phyloP scores from a whole-genome alignment of 2,329 filamentous ascomycete species.

The Stachybotrys chlorohalonatus region DNA sequence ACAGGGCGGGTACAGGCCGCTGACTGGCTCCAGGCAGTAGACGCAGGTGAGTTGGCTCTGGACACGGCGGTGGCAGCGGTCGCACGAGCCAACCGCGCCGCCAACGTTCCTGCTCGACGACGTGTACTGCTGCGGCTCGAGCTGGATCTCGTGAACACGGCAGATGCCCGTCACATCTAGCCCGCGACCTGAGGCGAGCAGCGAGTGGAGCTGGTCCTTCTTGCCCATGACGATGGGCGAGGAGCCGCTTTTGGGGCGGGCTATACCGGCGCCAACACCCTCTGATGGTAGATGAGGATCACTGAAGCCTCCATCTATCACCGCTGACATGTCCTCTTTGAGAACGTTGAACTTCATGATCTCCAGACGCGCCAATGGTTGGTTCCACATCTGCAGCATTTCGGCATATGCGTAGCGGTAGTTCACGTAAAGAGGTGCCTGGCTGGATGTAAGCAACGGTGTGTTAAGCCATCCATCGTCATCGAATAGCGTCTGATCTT shows the following conservation, averaged over 20 bases:
- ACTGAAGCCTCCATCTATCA: constrained; percentile 21
- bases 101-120: constrained; percentile 27
- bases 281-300: constrained; percentile 29
- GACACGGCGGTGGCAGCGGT: constrained; percentile 40
- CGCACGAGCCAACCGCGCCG: constrained; percentile 40
- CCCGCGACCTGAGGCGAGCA: constrained; percentile 44
- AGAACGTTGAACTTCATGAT: constrained; percentile 62
- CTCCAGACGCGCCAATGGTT: constrained; percentile 54
- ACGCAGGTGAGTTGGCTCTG: constrained; percentile 53
- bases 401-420: constrained; percentile 61
- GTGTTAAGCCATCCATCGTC: constrained; percentile 57
- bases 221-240: constrained; percentile 49
- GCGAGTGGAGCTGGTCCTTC: constrained; percentile 40
- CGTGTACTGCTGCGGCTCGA: constrained; percentile 47
- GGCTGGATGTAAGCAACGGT: constrained; percentile 45
- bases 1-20: constrained; percentile 51
- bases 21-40: constrained; percentile 52
- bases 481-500: constrained; percentile 57
- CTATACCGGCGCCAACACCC: constrained; percentile 22
- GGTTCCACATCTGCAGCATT: constrained; percentile 57
- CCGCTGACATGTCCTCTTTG: constrained; percentile 31
- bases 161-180: constrained; percentile 57
- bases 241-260: constrained; percentile 27
- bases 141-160: constrained; percentile 51
- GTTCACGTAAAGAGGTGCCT: constrained; percentile 40